Evolutionary conservation across 331 rosid species (phyloP).

Genomic region (Rosa hybrid): DNA sequence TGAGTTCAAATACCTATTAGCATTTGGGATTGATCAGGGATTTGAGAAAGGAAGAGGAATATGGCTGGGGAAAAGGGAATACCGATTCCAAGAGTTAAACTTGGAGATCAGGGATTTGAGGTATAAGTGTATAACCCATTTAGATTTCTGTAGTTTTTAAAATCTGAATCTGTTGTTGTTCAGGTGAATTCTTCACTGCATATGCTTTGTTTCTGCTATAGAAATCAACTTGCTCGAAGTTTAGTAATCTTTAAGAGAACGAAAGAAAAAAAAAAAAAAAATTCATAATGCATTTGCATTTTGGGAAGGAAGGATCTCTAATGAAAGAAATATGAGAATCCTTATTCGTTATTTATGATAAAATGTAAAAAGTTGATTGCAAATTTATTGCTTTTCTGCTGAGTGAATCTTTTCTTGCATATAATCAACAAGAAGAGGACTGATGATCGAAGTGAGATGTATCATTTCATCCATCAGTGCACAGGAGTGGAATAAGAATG

Average conservation of each 20-base stretch:
- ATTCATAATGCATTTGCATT: background rate
- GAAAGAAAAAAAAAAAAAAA: too few relatives aligned
- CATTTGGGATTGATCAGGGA: too few relatives aligned
- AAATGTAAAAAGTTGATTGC: background rate
- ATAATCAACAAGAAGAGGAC: background rate
- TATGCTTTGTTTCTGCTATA: background rate
- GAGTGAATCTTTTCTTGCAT: background rate
- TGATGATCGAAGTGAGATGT: background rate
- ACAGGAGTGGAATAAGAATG: background rate
- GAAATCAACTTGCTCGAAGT: background rate
- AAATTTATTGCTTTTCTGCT: background rate
- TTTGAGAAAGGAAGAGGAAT: background rate
- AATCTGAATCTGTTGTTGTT: background rate
- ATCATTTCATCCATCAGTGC: background rate
- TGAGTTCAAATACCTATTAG: background rate
- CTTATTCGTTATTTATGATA: background rate
- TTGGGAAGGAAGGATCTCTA: background rate
- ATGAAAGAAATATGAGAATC: background rate
- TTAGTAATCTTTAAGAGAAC: background rate
- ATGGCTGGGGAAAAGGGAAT: slow-evolving; percentile 16
- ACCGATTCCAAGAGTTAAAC: slow-evolving; percentile 27
- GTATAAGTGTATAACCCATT: background rate
- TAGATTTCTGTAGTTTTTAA: background rate
- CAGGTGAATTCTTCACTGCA: background rate
- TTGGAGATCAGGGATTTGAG: slow-evolving; percentile 33